Conservation (phyloP, 345 rosid species). For the Gossypium sturtianum region DNA sequence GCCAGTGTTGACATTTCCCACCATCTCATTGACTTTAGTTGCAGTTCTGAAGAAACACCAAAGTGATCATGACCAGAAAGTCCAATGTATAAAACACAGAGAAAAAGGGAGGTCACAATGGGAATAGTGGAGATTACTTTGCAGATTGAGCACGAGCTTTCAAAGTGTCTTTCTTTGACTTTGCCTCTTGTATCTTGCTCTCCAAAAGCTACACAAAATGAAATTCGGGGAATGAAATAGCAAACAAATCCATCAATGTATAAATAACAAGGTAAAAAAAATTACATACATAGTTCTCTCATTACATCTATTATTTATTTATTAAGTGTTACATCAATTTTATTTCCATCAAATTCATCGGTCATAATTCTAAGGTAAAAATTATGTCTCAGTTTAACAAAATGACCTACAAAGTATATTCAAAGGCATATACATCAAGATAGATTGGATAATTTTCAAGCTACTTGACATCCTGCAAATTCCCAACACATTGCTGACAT, state of each 20-base stretch:
- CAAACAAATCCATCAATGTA: constrained; percentile 13
- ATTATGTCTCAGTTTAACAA: neutral
- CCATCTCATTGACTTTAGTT: constrained; percentile 75
- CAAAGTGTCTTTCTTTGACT: constrained; percentile 90
- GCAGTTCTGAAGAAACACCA: constrained; percentile 45
- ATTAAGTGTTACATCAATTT: neutral
- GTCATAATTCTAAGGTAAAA: neutral
- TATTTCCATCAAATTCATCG: neutral
- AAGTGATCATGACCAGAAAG: constrained; percentile 4
- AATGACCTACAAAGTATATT: neutral
- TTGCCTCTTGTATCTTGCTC: constrained; percentile 98
- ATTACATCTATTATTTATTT: neutral
- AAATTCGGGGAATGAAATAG: constrained; percentile 18
- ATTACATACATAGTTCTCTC: neutral
- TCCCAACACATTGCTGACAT: neutral
- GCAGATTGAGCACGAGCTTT: constrained; percentile 94
- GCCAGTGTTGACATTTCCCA: constrained; percentile 70
- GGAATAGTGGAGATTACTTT: constrained; percentile 35
- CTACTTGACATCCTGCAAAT: neutral
- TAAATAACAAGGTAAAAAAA: constrained; percentile 1
- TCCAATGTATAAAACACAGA: neutral
- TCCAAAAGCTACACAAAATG: constrained; percentile 67
- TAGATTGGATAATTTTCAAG: neutral
- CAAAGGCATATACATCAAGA: neutral
- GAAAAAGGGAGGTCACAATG: neutral